Evolutionary conservation across 164 flowering plant genomes (phyloP), one percentile per base, ranked within the genome.

Genomic region (Aristolochia contorta): DNA sequence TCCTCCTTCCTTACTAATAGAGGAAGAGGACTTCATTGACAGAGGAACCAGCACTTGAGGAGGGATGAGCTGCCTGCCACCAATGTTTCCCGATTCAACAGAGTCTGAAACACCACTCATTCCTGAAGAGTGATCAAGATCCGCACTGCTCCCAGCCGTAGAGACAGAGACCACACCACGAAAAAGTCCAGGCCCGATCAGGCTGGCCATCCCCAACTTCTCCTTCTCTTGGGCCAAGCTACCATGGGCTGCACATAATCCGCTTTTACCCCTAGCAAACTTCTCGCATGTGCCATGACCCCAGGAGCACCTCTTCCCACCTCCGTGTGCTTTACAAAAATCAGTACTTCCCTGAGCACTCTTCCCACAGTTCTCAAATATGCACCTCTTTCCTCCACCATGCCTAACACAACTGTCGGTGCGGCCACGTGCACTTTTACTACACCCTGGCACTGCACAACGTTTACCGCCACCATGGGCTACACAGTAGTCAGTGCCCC

Each of bases 261-360:
- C 97, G 53, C 83, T 85, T 73, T 66, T 87, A 1, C 97, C 97
- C 69, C 97, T 80, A 0, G 97, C 92, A 64, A 90, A 90, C 66
- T 87, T 85, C 59, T 84, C 92, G 23, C 97, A 87, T 30, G 70
- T 73, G 1, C 87, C 83, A 7, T 75, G 83, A 16, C 79, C 84
- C 92, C 92, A 90, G 2, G 65, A 52, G 70, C 97, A 90, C 57
- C 97, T 63, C 67, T 87, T 90, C 6, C 97, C 97, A 14, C 97
- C 95, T 21, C 97, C 97, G 54, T 91, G 97, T 7, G 97, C 95
- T 71, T 86, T 86, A 79, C 97, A 91, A 66, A 86, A 91, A 41
- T 91, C 88, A 2, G 97, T 88, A 80, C 96, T 91, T 32, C 96
- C 97, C 64, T 91, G 97, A 45, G 97, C 97, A 67, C 95, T 87